Base-by-base conservation (phyloP, 495 filamentous ascomycete genomes). In the Pseudomonodictys pantanalensis region DNA sequence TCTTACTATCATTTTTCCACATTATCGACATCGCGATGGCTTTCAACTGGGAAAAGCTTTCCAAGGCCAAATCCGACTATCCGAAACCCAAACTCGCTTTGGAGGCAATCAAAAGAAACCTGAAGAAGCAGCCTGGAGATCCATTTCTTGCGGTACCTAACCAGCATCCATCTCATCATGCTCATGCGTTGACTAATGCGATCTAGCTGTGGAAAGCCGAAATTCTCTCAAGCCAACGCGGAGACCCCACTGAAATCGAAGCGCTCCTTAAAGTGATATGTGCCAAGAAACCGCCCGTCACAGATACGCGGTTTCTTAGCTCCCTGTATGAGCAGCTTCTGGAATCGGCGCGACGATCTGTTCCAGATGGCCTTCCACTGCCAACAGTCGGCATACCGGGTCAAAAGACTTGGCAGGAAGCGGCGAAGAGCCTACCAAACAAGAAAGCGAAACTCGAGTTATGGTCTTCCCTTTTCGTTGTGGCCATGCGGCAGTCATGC, bases 151-250 rank as follows among this genome's bases (percentile, higher is more conserved):
- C 39, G 28, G 60, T 63, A 63, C 9, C 7, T 17, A 24, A 6
- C n/a, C 11, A 17, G 22, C 24, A 26, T 17, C 9, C 5, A 33
- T 12, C 20, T 23, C n/a, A n/a, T 41, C 6, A 8, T 47, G 9
- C 12, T 26, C 24, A 28, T 17, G 26, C 18, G 28, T 18, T 62
- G 32, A 62, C 26, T 26, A 18, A 46, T 26, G 10, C 8, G n/a
- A n/a, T n/a, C n/a, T 45, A 63, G 60, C 25, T 41, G n/a, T 63
- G 60, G 60, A 51, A 58, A 32, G 60, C 52, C 6, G 52, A 56
- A 4, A 29, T 52, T 24, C 32, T 56, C 1, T 29, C 42, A 25
- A n/a, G 44, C 20, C 33, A 28, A 17, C 18, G 18, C 23, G 30
- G 0, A 4, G 22, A 18, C n/a, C 4, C 26, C 25, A 9, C 7